A percentile compares a stretch with the other conserved stretches of the same genome.
Conservation (phyloP, 306 rosid genomes). For the Potentilla sterilis region DNA sequence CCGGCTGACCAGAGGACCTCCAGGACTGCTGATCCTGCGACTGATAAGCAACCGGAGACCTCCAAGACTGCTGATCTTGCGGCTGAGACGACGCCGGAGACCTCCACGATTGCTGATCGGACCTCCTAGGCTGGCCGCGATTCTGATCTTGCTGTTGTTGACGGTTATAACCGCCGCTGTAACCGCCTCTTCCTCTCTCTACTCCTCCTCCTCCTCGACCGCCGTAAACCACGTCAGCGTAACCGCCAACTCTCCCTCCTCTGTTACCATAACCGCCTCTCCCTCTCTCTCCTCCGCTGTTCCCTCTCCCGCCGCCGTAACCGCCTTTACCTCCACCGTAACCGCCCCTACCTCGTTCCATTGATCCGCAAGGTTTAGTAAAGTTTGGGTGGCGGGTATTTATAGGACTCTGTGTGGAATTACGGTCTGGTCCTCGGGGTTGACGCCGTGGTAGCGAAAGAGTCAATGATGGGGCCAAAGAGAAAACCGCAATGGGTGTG, state of each 20-base stretch:
- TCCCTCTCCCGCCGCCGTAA: neutral
- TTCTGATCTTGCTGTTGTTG: neutral
- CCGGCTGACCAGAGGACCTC: neutral
- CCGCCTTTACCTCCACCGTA: conserved; percentile 13
- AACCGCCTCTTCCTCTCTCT: conserved; percentile 8
- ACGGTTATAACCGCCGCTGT: neutral
- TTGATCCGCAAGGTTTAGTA: neutral
- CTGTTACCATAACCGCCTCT: neutral
- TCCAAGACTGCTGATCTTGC: neutral
- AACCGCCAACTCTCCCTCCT: conserved; percentile 6
- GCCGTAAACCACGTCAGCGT: neutral
- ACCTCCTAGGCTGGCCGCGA: conserved; percentile 5
- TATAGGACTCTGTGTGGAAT: neutral
- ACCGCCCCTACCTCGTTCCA: conserved; percentile 22
- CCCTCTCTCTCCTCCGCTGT: neutral
- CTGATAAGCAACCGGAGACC: too few species aligned
- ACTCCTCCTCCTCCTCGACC: neutral
- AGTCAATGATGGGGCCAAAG: neutral
- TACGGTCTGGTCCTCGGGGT: neutral
- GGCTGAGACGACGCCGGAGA: neutral
- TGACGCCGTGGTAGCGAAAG: neutral
- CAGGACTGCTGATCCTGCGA: neutral
- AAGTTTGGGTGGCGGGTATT: neutral
- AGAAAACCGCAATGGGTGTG: too few species aligned
- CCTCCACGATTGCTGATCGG: neutral